phyloP scores from a whole-genome alignment of 345 rosid species.

The Rubroshorea leprosula region DNA sequence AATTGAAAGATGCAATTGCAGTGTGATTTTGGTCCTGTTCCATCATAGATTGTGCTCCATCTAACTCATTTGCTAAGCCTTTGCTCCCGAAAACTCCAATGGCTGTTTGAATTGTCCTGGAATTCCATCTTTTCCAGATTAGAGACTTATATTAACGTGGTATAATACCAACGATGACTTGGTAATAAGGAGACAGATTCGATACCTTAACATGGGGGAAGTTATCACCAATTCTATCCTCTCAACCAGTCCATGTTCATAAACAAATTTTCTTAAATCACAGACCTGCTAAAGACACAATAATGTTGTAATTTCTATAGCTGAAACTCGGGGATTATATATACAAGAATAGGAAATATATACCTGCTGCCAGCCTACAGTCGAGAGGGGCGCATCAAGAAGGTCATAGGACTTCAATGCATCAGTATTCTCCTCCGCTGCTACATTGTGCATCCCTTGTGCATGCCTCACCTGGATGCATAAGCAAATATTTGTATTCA shows the following conservation, averaged over 20 bases:
- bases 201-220: constrained; percentile 71
- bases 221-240: constrained; percentile 54
- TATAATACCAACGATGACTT: too few relatives aligned
- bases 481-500: too few relatives aligned
- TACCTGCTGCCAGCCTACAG: constrained; percentile 89
- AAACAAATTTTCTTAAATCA: constrained; percentile 60
- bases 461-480: constrained; percentile 80
- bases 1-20: constrained; percentile 38
- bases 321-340: too few relatives aligned
- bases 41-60: too few relatives aligned
- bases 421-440: constrained; percentile 44
- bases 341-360: not conserved
- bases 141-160: too few relatives aligned
- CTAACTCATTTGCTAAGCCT: constrained; percentile 25
- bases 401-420: constrained; percentile 51
- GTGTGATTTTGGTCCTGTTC: too few relatives aligned
- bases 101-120: constrained; percentile 72
- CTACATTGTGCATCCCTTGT: constrained; percentile 85
- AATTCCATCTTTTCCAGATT: constrained; percentile 1
- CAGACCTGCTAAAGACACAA: constrained; percentile 49
- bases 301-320: too few relatives aligned
- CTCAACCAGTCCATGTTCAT: constrained; percentile 37
- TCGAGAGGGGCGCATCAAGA: constrained; percentile 74
- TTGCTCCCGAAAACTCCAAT: constrained; percentile 53
- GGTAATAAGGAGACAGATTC: too few relatives aligned